Percentiles rank a stretch among this genome's conserved stretches.
phyloP scores from a whole-genome alignment of 345 rosid species.

The Carallia pectinifolia region DNA sequence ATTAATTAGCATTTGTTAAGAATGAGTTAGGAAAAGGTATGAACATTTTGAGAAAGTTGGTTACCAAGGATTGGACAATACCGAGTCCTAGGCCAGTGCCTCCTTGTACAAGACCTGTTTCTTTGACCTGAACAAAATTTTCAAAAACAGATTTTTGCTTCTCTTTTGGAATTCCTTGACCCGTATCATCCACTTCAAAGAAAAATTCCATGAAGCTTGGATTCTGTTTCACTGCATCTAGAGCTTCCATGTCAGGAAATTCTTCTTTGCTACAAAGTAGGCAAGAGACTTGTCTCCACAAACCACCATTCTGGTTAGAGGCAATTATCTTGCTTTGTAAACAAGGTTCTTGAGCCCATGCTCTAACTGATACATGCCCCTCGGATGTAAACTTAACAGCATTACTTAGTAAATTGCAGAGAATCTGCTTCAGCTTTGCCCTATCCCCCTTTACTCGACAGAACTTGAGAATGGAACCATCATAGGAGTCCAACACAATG shows the following conservation, averaged over 20 bases:
- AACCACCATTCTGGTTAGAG: constrained; percentile 26
- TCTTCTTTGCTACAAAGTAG: constrained; percentile 25
- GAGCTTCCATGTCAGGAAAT: constrained; percentile 15
- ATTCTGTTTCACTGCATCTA: constrained; percentile 23
- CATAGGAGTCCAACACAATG: constrained; percentile 56
- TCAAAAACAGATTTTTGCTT: constrained; percentile 64
- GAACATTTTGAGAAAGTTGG: background rate
- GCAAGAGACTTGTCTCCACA: constrained; percentile 22
- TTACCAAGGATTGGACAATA: constrained; percentile 83
- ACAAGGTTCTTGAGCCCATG: constrained; percentile 52
- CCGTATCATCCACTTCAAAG: constrained; percentile 82
- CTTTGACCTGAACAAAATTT: constrained; percentile 76
- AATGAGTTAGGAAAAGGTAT: background rate
- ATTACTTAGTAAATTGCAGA: constrained; percentile 65
- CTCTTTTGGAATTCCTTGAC: constrained; percentile 76
- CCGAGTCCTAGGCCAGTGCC: constrained; percentile 92
- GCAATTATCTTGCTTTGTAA: constrained; percentile 33
- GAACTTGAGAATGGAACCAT: constrained; percentile 48
- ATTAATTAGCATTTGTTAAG: background rate
- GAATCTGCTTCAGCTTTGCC: constrained; percentile 57
- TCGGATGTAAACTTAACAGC: constrained; percentile 75
- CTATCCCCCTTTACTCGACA: constrained; percentile 58
- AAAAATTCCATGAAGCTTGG: constrained; percentile 40
- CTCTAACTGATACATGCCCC: constrained; percentile 59
- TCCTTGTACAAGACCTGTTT: constrained; percentile 50